Conservation (phyloP, 768 basidiomycete species). For the Serpula lacrymans region DNA sequence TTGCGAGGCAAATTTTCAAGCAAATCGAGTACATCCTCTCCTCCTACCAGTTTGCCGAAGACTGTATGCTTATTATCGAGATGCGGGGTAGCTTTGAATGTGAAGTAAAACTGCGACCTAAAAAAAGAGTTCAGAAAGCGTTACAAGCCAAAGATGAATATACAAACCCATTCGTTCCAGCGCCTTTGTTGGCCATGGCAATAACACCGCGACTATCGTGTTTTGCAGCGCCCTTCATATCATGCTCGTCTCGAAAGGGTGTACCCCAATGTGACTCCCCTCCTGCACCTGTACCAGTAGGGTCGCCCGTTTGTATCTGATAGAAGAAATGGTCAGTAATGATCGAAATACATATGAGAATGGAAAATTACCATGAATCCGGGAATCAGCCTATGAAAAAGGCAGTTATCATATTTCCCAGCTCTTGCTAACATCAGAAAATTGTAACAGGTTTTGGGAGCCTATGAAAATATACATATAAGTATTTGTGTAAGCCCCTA, state of each 20-base stretch:
- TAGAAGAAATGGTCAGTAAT: constrained; percentile 4
- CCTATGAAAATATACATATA: constrained; percentile 42
- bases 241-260: constrained; percentile 93
- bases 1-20: constrained; percentile 81
- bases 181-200: constrained; percentile 95
- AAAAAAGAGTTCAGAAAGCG: constrained; percentile 2
- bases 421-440: constrained; percentile 90
- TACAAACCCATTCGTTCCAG: constrained; percentile 78
- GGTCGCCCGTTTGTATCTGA: constrained; percentile 97
- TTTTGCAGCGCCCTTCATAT: constrained; percentile 82
- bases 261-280: constrained; percentile 94
- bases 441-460: constrained; percentile 98
- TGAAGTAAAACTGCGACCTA: constrained; percentile 92
- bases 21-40: constrained; percentile 83
- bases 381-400: constrained; percentile 92
- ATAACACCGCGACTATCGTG: constrained; percentile 82
- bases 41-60: constrained; percentile 95
- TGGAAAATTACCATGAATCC: constrained; percentile 77
- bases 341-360: constrained; percentile 3
- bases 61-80: constrained; percentile 95
- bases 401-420: constrained; percentile 85
- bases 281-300: constrained; percentile 91
- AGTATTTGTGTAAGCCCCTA: neutral
- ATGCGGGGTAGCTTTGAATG: constrained; percentile 79
- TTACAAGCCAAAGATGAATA: constrained; percentile 2